These are phyloP conservation scores for Aureobasidium sp. DNA, from an alignment of 2,329 filamentous ascomycete genomes.

Conservation along the genomic window DNA sequence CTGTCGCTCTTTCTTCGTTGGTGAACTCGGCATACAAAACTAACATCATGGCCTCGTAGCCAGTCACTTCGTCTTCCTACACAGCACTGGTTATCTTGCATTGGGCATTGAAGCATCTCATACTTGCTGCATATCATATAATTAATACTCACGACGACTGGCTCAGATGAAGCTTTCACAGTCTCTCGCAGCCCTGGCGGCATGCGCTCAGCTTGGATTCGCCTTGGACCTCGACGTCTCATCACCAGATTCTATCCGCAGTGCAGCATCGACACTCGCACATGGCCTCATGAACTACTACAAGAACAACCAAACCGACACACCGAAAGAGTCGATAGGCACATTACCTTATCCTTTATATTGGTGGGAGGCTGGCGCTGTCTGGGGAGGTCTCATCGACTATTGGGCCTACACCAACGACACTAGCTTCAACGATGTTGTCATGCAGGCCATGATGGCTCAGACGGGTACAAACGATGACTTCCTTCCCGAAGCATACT, in stretches of 20 bases:
- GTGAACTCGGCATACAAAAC: background rate
- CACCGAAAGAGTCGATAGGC: conserved; percentile 26
- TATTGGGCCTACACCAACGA: conserved; percentile 42
- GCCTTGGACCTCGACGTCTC: conserved; percentile 11
- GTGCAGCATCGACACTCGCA: conserved; percentile 25
- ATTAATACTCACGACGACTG: background rate
- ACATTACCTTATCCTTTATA: conserved; percentile 37
- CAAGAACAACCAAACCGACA: conserved; percentile 26
- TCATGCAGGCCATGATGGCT: conserved; percentile 35
- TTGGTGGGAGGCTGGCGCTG: conserved; percentile 40
- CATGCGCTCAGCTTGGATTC: conserved; percentile 10
- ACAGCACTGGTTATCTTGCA: background rate
- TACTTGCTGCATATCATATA: background rate
- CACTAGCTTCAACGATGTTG: conserved; percentile 32
- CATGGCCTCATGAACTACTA: conserved; percentile 29
- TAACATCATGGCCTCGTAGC: background rate
- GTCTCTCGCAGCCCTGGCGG: conserved; percentile 9
- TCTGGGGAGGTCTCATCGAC: conserved; percentile 27
- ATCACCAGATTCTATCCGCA: conserved; percentile 25
- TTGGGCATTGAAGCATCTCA: background rate
- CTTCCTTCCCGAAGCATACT: conserved; percentile 34
- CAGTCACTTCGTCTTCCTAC: background rate
- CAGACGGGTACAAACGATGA: conserved; percentile 35
- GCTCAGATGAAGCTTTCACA: conserved; percentile 1
- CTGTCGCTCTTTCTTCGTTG: background rate